Base-by-base conservation (phyloP, 2,329 filamentous ascomycete species). In the Laburnicola sp. region DNA sequence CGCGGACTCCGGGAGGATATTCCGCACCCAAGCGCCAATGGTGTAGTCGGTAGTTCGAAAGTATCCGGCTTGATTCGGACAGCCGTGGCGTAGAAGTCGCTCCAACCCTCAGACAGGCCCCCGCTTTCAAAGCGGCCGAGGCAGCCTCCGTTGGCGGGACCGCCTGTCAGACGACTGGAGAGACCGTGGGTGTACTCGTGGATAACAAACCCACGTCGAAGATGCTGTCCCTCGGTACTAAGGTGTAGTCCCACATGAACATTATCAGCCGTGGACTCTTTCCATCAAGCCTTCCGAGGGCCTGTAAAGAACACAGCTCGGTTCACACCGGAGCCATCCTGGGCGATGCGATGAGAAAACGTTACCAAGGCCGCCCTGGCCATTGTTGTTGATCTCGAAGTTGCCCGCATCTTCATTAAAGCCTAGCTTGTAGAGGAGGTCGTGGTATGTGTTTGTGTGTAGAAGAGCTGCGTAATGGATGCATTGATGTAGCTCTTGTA, bases 41-140 rank as follows among this genome's bases (percentile, higher is more conserved):
- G 74, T 52, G 60, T 80, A 82, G 65, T 80, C 68, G 2, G 65
- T 78, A 3, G 50, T 54, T 38, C 79, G 72, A 4, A 75, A 81
- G 62, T 82, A 10, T 53, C 54, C 2, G 73, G 40, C 68, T 79
- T 78, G 50, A 81, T 60, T 43, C 76, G 74, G 52, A 82, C 73
- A 3, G 80, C 78, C 0, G 76, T 78, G 4, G 80, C 80, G 68
- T 78, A 79, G 66, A 83, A 82, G 56, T 84, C 81, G 49, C 76
- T 71, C 82, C 82, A 84, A 32, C 81, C 81, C 50, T 84, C 82
- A 30, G 80, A 81, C 81, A 84, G 82, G 34, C 82, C 81, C 6
- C 80, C 76, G 1, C 77, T 69, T 53, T 84, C 80, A n/a, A 74
- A 58, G 8, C 74, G 63, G 56, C 48, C 64, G 4, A 83, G 72